Evolutionary conservation across 345 rosid species (phyloP), one percentile per base, ranked within the genome.

Genomic region (Syzygium jambos): DNA sequence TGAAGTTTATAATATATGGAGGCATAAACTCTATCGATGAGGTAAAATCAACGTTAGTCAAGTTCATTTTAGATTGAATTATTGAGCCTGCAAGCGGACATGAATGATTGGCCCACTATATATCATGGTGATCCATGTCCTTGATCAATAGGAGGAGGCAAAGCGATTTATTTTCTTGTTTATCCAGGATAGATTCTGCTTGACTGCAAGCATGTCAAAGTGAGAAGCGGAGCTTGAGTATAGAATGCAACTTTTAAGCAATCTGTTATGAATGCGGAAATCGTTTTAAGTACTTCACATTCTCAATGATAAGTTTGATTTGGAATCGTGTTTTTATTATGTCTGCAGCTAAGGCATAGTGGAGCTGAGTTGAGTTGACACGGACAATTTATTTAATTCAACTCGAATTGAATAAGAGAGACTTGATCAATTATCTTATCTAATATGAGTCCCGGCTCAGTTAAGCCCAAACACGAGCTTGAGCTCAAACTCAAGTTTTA

Each of bases 1-100:
- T 96, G 51, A 94, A 86, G 87, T 98, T 98, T 91, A 95, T 99
- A 57, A 93, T 96, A 90, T 96, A 98, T 91, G 99, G 99, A 88
- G 99, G 99, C 92, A 96, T 98, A 90, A 86, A 92, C 90, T 93
- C 95, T 90, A 91, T 95, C 87, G 93, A 93, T 59, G 99, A 96
- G 99, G 99, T 95, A 88, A 90, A 87, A 51, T 56, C 61, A 87
- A 27, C 80, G 88, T 89, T 87, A 73, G 86, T 52, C 84, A 30
- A 77, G 30, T 25, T 83, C 49, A 51, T 46, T 17, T 23, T 56
- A 34, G 49, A 84, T 73, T 86, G 52, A 55, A 29, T 41, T 55
- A 77, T 84, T 46, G 23, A 11, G 54, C 52, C 73, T 41, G 52
- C 23, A 43, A 51, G 53, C 85, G 17, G 85, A 23, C 19, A 43